Percentiles rank a stretch among this genome's conserved stretches.
phyloP scores from a whole-genome alignment of 148 eudicot genomes.

The Fagopyrum homotropicum region DNA sequence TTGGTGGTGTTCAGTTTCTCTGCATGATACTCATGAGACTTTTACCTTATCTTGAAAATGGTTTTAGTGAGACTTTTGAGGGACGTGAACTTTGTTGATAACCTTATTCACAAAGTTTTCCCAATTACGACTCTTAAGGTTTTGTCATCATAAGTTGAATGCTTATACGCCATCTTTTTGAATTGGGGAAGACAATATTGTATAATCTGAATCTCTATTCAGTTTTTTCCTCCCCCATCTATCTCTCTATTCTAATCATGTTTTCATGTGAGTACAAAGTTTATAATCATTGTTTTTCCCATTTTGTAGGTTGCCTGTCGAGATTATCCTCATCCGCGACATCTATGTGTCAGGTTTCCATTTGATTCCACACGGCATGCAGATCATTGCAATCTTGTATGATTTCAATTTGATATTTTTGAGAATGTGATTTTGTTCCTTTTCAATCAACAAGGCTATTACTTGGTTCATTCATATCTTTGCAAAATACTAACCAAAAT shows the following conservation, averaged over 20 bases:
- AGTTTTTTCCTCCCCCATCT: neutral
- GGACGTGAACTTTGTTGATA: neutral
- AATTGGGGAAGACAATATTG: neutral
- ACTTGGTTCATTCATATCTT: neutral
- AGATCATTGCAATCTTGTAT: constrained; percentile 36
- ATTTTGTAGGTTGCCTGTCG: constrained; percentile 84
- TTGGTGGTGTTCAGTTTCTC: neutral
- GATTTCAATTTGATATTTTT: neutral
- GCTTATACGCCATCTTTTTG: neutral
- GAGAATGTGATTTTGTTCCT: neutral
- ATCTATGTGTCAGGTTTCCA: constrained; percentile 74
- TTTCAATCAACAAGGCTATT: neutral
- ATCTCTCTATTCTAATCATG: neutral
- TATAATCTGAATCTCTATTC: neutral
- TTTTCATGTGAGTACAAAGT: constrained; percentile 8
- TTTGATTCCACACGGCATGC: constrained; percentile 63
- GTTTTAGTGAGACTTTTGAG: neutral
- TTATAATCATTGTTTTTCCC: neutral
- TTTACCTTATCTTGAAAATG: neutral
- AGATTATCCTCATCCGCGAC: constrained; percentile 94
- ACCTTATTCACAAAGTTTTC: neutral
- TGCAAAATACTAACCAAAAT: constrained; percentile 2
- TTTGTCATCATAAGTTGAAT: neutral
- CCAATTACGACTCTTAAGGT: neutral
- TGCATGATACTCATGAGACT: neutral